A percentile compares a stretch with the other conserved stretches of the same genome.
These are phyloP conservation scores for Chiua sp. DNA, from an alignment of 1,284 basidiomycete genomes.

Conservation along the genomic window DNA sequence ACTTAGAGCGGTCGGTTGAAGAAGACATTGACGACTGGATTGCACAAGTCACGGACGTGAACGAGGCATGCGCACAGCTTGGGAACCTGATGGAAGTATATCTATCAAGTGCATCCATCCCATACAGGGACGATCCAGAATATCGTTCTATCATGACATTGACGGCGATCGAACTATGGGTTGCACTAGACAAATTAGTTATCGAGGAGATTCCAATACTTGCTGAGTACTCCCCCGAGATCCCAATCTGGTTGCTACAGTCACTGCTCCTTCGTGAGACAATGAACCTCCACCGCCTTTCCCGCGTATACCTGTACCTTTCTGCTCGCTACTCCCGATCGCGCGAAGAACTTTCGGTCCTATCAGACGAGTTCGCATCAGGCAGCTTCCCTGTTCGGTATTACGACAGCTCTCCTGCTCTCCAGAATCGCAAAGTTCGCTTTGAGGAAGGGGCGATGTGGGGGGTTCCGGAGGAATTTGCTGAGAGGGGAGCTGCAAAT, in stretches of 20 bases:
- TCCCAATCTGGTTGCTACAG: conserved; percentile 42
- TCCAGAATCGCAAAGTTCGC: conserved; percentile 27
- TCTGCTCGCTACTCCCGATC: conserved; percentile 27
- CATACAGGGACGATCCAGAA: neutral
- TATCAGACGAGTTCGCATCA: conserved; percentile 13
- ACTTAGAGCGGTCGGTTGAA: conserved; percentile 39
- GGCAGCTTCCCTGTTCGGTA: conserved; percentile 38
- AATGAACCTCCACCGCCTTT: conserved; percentile 33
- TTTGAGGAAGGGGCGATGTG: conserved; percentile 29
- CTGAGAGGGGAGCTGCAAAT: neutral
- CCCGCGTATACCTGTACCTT: conserved; percentile 37
- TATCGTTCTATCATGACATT: conserved; percentile 48
- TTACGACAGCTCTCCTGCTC: conserved; percentile 23
- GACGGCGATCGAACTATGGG: conserved; percentile 49
- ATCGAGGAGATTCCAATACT: conserved; percentile 42
- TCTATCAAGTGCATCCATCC: conserved; percentile 26
- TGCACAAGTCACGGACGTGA: conserved; percentile 5
- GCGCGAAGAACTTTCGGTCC: conserved; percentile 18
- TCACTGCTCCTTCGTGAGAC: conserved; percentile 43
- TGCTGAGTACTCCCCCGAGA: conserved; percentile 49
- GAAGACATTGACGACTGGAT: conserved; percentile 38
- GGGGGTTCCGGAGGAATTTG: neutral
- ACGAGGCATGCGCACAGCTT: neutral
- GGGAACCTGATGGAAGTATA: conserved; percentile 34
- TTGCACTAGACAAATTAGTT: conserved; percentile 47